Evolutionary conservation across 805 yeast species (phyloP), one percentile per base, ranked within the genome.

Genomic region (Candida palmyrensis): DNA sequence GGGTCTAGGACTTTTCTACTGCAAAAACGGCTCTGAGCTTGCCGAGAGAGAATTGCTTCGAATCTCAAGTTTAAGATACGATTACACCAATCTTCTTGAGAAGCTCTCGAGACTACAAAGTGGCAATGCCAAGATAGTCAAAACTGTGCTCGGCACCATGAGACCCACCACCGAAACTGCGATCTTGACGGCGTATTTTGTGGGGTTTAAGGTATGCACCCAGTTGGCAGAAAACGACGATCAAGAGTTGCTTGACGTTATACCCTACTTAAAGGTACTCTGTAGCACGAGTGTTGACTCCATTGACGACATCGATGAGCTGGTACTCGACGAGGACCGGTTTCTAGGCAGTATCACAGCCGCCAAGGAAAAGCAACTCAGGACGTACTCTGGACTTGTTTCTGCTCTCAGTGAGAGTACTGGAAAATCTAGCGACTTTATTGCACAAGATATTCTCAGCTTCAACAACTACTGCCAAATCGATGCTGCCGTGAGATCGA

Each of bases 401-500:
- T 9, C 9, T 9, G 23, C 9, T 9, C 11, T 21, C 10, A 11
- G 23, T 9, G 11, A 21, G 9, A 11, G 11, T 9, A 9, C 11
- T 9, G 23, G 11, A 9, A 21, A 21, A 21, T 11, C 23, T 9
- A 9, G 9, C 11, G 23, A 21, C 9, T 21, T 9, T 21, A 9
- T 21, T 9, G 10, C 9, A 21, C 9, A 21, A 9, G 23, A 21
- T 9, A 11, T 21, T 21, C 11, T 53, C 4, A 22, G 48, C 0
- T 51, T 58, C 27, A 49, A 44, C 13, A 42, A 32, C 12, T 57
- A 50, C 17, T 40, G 36, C 35, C 62, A 60, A 33, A 44, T 64
- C n/a, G 43, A 40, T 11, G 53, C 71, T 16, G 77, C 82, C 0
- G 65, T 81, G 1, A 56, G 68, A 22, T 78, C 86, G 0, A 59